Base-by-base conservation (phyloP, 1,139 yeast species). In the Sugiyamaella grinbergsii region DNA sequence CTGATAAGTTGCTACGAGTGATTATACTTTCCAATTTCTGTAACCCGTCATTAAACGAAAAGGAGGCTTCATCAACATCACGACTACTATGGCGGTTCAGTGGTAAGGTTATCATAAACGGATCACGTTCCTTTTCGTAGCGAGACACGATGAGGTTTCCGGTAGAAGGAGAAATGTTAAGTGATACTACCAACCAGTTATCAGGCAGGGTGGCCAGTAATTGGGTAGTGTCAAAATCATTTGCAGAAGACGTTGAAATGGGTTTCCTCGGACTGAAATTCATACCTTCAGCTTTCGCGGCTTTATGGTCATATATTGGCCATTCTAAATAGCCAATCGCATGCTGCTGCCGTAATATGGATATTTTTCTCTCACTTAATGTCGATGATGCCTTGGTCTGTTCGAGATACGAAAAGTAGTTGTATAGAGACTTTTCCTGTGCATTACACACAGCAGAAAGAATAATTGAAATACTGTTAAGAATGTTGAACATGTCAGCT, bases 51-150 rank as follows among this genome's bases (percentile, higher is more conserved):
- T 69, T 63, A 59, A 84, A 85, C 0, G 75, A 65, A 42, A 77
- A 64, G 0, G 69, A 60, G 10, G 65, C 66, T 40, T 73, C 75
- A 47, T 75, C 79, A 4, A 72, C 66, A 40, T 76, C 80, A 47
- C 82, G 69, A 8, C 76, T 66, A 37, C 69, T 63, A 49, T 73
- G 78, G 44, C 91, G 72, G 32, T 74, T 74, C 42, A 86, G 62
- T 0, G 95, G 91, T 28, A 89, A 64, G 42, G 83, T 75, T 5
- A 85, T 51, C 51, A 77, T 71, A n/a, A 77, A 67, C 5, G 85
- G 84, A 18, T 58, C 55, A 7, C 58, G 57, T 1, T 60, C 56
- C 2, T 69, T 63, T 10, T 70, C 74, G 37, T 73, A 66, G 54
- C 78, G 77, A 3, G 85, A 69, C 2, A 88, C 54, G 0, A 83